Evolutionary conservation across 495 filamentous ascomycete species (phyloP), one percentile per base, ranked within the genome.

Genomic region (Hypoxylon crocopeplum): DNA sequence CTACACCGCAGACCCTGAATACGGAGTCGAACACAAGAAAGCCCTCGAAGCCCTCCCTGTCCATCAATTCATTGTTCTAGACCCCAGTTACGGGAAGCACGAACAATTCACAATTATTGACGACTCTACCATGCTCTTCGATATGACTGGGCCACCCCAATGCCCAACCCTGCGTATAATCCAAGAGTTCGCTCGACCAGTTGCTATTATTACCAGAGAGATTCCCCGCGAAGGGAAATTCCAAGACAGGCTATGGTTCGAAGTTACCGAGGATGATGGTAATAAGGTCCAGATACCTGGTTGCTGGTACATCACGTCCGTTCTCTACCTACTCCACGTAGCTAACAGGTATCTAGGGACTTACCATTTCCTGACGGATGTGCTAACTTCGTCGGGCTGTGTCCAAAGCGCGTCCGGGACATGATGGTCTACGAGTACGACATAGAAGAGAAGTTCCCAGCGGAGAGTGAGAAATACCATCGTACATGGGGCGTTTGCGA

Each of bases 381-480:
- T 2, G 21, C 7, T 8, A 12, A 24, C 1, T 25, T 54, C 2
- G 49, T 39, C 7, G 45, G 39, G 1, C 39, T 32, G 1, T 50
- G 30, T 7, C 59, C 59, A 3, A 51, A 44, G n/a, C 59, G 59
- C 2, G 59, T 62, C 8, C 39, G 47, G 2, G 59, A 62, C 17
- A 62, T 62, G 59, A 56, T 62, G n/a, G 40, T 52, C 29, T 1
- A 37, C 21, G 59, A 62, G 8, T 62, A 62, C 34, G 38, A 36
- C 0, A 11, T 47, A 7, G 52, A 62, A 21, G 5, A 17, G 7
- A 56, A 32, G 10, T 57, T 62, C 39, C 52, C 59, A 3, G 52
- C 40, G n/a, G 59, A 62, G 21, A 36, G 36, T 19, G 19, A 40
- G 20, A 8, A 12, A 0, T 1, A 8, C 1, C 11, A 36, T 7